Evolutionary conservation across 257 asterid species (phyloP), one percentile per base, ranked within the genome.

Genomic region (Solanum pimpinellifolium): DNA sequence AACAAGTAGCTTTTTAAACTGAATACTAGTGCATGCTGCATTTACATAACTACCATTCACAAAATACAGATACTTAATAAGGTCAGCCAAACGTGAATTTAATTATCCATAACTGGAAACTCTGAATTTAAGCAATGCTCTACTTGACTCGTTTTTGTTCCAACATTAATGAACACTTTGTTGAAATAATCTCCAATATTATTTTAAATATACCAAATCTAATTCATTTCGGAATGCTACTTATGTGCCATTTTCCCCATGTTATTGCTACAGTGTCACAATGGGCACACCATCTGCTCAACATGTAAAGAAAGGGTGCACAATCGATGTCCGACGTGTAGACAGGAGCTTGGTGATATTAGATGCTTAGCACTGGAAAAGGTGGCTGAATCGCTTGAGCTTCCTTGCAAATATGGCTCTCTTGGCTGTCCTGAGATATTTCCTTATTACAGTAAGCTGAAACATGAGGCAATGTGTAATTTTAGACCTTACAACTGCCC

Each of bases 321-420:
- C 89, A 93, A 92, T 89, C 87, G 92, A 85, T 93, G 95, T 85
- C 95, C 95, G 4, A 92, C 94, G 3, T 93, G 95, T 87, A 91
- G 93, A 84, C 95, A 91, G n/a, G 94, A 92, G 83, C 94, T 93
- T 6, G 95, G 95, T 29, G 95, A 93, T 70, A 93, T 93, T 27
- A 81, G 95, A 68, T 93, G 95, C 65, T 89, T 92, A 89, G 95
- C 95, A 2, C 91, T 93, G 4, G 95, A 91, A 84, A 93, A 90
- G 66, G 95, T 93, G 60, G 95, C 94, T 2, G 94, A 93, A 84
- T 92, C 94, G 1, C 94, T 93, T 35, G 90, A 93, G 52, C 93
- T 92, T 47, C 92, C 94, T 4, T 93, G 94, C 95, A 93, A 90
- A 83, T 91, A 90, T 59, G 49, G 33, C 84, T 86, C 92, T 74